These are phyloP conservation scores for Ustilago cynodontis DNA, from an alignment of 1,284 basidiomycete genomes.

Conservation along the genomic window DNA sequence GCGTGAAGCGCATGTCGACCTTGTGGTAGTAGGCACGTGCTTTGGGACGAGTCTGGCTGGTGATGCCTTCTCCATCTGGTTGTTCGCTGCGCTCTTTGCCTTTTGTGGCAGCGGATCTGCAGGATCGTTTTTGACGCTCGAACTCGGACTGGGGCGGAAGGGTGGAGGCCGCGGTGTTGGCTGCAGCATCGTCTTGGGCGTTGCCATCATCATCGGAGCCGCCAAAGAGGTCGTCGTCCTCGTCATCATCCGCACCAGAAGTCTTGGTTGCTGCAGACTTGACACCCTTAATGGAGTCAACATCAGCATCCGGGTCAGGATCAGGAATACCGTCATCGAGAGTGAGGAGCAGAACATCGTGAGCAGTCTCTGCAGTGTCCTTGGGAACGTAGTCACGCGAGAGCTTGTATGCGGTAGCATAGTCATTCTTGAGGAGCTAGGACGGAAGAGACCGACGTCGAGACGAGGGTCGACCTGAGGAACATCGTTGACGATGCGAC, in stretches of 20 bases:
- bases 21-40: constrained; percentile 65
- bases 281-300: constrained; percentile 48
- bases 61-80: constrained; percentile 28
- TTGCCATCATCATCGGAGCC: constrained; percentile 36
- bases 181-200: constrained; percentile 15
- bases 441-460: constrained; percentile 60
- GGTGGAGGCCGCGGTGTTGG: constrained; percentile 33
- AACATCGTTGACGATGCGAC: constrained; percentile 52
- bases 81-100: constrained; percentile 53
- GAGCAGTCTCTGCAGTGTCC: constrained; percentile 47
- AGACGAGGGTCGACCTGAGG: constrained; percentile 59
- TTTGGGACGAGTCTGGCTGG: constrained; percentile 29
- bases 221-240: constrained; percentile 55
- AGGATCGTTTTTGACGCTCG: constrained; percentile 55
- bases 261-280: constrained; percentile 17
- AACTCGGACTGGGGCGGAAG: constrained; percentile 53
- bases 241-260: constrained; percentile 18
- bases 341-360: constrained; percentile 57
- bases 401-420: constrained; percentile 58
- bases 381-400: constrained; percentile 61
- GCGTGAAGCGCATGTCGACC: constrained; percentile 62
- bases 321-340: constrained; percentile 63
- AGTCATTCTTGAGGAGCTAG: constrained; percentile 48
- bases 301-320: constrained; percentile 51
- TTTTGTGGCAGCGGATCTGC: constrained; percentile 34